Evolutionary conservation across 2,329 filamentous ascomycete genomes (phyloP), one percentile per base, ranked within the genome.

Genomic region (Neurospora crassa): DNA sequence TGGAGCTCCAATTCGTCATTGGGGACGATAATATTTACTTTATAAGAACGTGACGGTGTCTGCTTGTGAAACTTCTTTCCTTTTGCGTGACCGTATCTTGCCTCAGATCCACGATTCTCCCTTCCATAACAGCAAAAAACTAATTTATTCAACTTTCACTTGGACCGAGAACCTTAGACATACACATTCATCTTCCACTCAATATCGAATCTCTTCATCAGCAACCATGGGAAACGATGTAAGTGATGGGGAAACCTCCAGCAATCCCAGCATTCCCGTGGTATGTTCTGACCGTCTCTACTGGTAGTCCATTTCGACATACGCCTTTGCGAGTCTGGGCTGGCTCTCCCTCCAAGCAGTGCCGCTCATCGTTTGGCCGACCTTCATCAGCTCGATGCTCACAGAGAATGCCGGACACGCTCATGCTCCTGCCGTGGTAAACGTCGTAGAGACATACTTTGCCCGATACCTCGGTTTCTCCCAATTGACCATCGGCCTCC

Each of bases 391-490:
- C 70, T 82, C 82, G 5, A 78, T 87, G 12, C 81, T 87, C 41
- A 69, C 67, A 18, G 45, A 68, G 45, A 67, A 72, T 63, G 20
- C n/a, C 41, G 45, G 69, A 63, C 24, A 69, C 11, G 45, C 18
- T 40, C 5, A 6, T 3, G 16, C 20, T 24, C 47, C 69, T 43
- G 70, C 70, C 53, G 70, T 71, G 71, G 40, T 63, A 18, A 53
- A 74, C 88, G 89, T 81, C 34, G 83, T 93, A 41, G 91, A 94
- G 80, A 81, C 87, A 71, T 95, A 95, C 84, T 90, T 94, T 79
- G 89, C 89, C 69, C 90, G 92, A 59, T 88, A 86, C 40, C 85
- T 93, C 1, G 92, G 91, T 74, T 83, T 94, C 71, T 83, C 89
- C 40, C 85, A 93, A 67, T 82, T 94, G 29, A 82, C 88, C 11